Base-by-base conservation (phyloP, 2,329 filamentous ascomycete genomes). In the Neonectria magnoliae region DNA sequence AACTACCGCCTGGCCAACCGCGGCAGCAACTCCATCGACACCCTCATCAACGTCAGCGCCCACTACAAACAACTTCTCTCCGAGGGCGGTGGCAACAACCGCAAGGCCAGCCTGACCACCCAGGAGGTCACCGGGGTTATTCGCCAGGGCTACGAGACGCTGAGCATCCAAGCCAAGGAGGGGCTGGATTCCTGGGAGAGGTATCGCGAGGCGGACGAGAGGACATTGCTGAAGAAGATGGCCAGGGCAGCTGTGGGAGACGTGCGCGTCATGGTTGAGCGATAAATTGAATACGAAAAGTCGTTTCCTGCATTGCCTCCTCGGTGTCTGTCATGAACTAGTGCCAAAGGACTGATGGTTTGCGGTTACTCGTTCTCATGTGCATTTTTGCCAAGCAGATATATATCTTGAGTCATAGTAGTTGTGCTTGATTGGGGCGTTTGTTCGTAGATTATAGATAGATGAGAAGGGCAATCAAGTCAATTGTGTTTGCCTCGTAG, bases 91-190 rank as follows among this genome's bases (percentile, higher is more conserved):
- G 78, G 73, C 20, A 68, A 69, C 9, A 78, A 44, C 80, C 79
- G 65, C 84, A 79, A 70, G 86, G 88, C 65, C 73, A 89, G 92
- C 70, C 81, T 98, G 64, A 97, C 93, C 63, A 94, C 91, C 41
- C 85, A 88, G 54, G 92, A 98, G 77, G 94, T 99, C 42, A 91
- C 91, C 45, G 91, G 92, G 69, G 92, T 98, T 29, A 98, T 99
- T 79, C 97, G 97, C 81, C 92, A 97, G 78, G 96, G 96, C 0
- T 98, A 98, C 75, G 95, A 98, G 79, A 97, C 94, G 38, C 80
- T 99, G 73, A 95, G 92, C 68, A 97, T 99, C 59, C 93, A 97
- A 79, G 90, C 93, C 0, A 93, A 91, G 73, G 94, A 97, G 76
- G 94, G 93, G 0, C 78, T 97, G 70, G 94, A 95, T 77, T 88